Evolutionary conservation across 1,284 basidiomycete genomes (phyloP).

Genomic region (Ustilago trichophora): DNA sequence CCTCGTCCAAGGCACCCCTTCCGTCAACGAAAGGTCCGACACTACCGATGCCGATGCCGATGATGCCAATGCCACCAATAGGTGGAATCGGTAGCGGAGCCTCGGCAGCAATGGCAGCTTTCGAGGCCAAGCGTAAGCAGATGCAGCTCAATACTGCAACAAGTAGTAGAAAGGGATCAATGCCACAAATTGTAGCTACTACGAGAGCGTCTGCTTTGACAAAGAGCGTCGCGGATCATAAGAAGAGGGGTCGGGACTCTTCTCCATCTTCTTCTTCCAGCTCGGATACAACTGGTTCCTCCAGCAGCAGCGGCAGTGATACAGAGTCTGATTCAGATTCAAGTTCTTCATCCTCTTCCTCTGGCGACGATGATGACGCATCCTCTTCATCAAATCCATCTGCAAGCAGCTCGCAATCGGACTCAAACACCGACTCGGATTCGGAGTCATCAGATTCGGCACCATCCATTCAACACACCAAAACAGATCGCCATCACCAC

Average conservation of each 20-base stretch:
- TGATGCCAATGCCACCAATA: constrained; percentile 12
- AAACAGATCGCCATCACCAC: constrained; percentile 3
- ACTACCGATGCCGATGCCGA: constrained; percentile 13
- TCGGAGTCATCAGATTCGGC: constrained; percentile 13
- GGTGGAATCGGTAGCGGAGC: neutral
- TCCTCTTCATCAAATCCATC: constrained; percentile 1
- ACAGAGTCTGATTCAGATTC: too few species aligned
- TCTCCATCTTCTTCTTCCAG: constrained; percentile 3
- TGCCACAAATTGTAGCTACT: too few species aligned
- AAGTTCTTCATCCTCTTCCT: too few species aligned
- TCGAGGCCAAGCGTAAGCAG: constrained; percentile 24
- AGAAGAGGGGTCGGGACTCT: neutral
- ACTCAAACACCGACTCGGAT: neutral
- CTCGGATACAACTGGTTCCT: neutral
- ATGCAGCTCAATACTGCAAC: neutral
- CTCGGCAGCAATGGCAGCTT: constrained; percentile 32
- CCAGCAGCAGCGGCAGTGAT: neutral
- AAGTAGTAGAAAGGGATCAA: too few species aligned
- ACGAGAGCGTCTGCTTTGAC: neutral
- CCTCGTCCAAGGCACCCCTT: neutral
- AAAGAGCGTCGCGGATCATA: too few species aligned
- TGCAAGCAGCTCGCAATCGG: too few species aligned
- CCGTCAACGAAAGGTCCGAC: constrained; percentile 3
- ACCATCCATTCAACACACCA: constrained; percentile 12
- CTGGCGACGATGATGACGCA: neutral